Conservation (phyloP, 2,329 filamentous ascomycete species). For the Hortaea werneckii region DNA sequence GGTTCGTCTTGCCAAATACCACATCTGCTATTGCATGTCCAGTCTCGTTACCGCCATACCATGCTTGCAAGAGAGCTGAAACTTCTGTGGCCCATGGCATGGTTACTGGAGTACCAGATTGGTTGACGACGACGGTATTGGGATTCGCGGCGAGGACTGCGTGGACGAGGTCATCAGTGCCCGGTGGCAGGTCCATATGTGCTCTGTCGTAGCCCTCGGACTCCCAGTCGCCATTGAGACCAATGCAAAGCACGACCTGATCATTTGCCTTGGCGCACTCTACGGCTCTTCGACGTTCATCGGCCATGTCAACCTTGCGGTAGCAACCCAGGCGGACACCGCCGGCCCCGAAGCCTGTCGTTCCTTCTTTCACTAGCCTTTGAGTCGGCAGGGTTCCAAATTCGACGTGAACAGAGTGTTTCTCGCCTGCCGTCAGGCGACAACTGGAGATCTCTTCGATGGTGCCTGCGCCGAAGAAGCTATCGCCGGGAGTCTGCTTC, state of each 20-base stretch:
- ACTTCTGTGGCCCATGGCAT: conserved; percentile 61
- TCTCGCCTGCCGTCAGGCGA: conserved; percentile 48
- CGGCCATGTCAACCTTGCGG: conserved; percentile 46
- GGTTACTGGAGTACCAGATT: conserved; percentile 63
- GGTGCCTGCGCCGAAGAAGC: conserved; percentile 56
- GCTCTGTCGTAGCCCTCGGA: conserved; percentile 59
- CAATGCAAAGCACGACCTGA: conserved; percentile 68
- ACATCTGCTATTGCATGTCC: conserved; percentile 73
- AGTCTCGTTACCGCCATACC: conserved; percentile 81
- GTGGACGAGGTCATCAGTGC: conserved; percentile 55
- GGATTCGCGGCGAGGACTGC: conserved; percentile 57
- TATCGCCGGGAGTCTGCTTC: conserved; percentile 49
- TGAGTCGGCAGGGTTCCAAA: conserved; percentile 57
- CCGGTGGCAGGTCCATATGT: conserved; percentile 50
- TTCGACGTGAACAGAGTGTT: conserved; percentile 50
- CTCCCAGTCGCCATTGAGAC: conserved; percentile 69
- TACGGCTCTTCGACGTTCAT: conserved; percentile 56
- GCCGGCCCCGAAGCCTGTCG: conserved; percentile 59
- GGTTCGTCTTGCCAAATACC: conserved; percentile 62
- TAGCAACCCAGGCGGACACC: conserved; percentile 51
- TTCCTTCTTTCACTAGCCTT: conserved; percentile 47
- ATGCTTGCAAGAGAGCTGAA: conserved; percentile 60
- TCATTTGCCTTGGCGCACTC: conserved; percentile 59
- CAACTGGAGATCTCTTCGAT: conserved; percentile 52
- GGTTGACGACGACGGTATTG: conserved; percentile 62